These are phyloP conservation scores for Oidium heveae DNA, from an alignment of 2,329 filamentous ascomycete species.

Conservation along the genomic window DNA sequence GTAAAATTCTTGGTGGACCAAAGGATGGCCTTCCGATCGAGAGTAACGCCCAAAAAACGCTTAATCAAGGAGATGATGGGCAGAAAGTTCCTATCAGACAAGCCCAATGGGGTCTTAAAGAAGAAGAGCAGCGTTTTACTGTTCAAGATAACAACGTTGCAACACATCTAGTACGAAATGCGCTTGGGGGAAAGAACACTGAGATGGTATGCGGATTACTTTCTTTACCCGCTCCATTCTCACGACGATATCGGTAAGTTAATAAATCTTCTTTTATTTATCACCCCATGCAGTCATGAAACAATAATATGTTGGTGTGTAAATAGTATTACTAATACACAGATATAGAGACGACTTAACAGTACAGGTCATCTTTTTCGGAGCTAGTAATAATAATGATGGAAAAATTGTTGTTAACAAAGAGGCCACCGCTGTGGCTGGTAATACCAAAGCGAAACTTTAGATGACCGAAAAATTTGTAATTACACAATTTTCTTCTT, in stretches of 20 bases:
- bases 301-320: too few relatives aligned
- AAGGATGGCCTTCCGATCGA: conserved; percentile 48
- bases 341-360: conserved; percentile 62
- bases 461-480: too few relatives aligned
- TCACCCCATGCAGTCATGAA: too few relatives aligned
- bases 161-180: conserved; percentile 85
- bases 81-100: conserved; percentile 74
- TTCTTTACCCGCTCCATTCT: conserved; percentile 77
- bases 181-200: conserved; percentile 72
- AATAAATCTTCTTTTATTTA: neutral
- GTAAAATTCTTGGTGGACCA: conserved; percentile 31
- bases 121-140: conserved; percentile 58
- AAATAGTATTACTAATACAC: neutral
- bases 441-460: conserved; percentile 12
- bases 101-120: conserved; percentile 69
- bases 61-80: conserved; percentile 20
- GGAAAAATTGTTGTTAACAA: conserved; percentile 64
- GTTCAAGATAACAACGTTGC: conserved; percentile 91
- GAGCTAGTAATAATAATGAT: conserved; percentile 41
- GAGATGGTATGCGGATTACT: conserved; percentile 85
- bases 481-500: too few relatives aligned
- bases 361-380: conserved; percentile 97
- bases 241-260: conserved; percentile 61
- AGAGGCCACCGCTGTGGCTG: conserved; percentile 44
- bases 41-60: conserved; percentile 19